Base-by-base conservation (phyloP, 768 basidiomycete genomes). In the Termitomyces sp. region DNA sequence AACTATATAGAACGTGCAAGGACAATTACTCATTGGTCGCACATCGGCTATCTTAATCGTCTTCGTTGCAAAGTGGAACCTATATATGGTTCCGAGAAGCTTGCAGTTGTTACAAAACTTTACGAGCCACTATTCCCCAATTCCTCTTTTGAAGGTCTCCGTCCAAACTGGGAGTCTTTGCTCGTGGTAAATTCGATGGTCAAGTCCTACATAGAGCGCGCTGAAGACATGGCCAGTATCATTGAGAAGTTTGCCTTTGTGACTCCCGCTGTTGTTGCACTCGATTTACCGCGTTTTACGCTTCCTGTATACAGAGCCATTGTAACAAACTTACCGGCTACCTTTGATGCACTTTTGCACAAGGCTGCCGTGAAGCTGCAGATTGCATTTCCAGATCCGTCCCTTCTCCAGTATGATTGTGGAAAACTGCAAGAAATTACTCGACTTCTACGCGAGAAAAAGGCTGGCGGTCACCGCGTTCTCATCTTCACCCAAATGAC, bases 401-500 rank as follows among this genome's bases (percentile, higher is more conserved):
- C 87, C 4, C 77, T 96, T 32, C 78, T 97, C 7, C 94, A 97
- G 67, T 97, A 94, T 68, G 95, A 98, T 69, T 97, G 95, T 65
- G 95, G 95, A 46, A 98, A 98, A 67, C 80, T 98, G 13, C 95
- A 97, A 65, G 81, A 86, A 56, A 82, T 98, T 8, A 82, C 85
- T n/a, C 75, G 74, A 26, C 75, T 98, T 27, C 77, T 98, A 10
- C 84, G 92, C 46, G 83, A 90, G 69, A 90, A 85, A 71, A 93
- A 94, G 67, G 83, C 85, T 0, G 92, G 85, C 6, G 93, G 94
- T 0, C 94, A 97, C 68, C 88, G 95, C 7, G 80, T 91, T 26
- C 79, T 98, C 47, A 95, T 98, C 61, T 98, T 98, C 72, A 98
- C 95, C 0, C 95, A 98, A 66, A 98, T 98, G 95, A 96, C 95